phyloP scores from a whole-genome alignment of 202 grass and related monocot species.

The Brachypodium distachyon region DNA sequence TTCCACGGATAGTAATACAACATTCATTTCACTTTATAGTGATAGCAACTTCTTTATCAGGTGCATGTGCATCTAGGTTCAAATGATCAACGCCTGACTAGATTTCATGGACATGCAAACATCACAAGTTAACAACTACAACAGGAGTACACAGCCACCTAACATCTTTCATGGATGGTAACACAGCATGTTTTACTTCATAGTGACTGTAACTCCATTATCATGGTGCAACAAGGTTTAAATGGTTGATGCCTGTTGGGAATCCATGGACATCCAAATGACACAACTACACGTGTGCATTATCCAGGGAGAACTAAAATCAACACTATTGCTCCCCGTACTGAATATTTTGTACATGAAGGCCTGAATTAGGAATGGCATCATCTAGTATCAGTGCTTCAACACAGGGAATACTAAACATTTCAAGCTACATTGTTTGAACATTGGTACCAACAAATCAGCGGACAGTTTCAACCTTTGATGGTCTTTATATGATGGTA shows the following conservation, averaged over 20 bases:
- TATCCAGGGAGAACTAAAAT: not conserved
- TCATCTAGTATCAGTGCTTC: not conserved
- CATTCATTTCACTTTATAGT: too few species aligned
- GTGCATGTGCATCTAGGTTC: not conserved
- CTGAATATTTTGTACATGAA: not conserved
- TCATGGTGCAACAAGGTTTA: not conserved
- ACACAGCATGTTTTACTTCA: not conserved
- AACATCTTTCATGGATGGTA: not conserved
- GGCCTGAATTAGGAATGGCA: not conserved
- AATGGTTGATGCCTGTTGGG: not conserved
- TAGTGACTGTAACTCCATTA: not conserved
- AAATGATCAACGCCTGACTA: not conserved
- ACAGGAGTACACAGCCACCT: not conserved
- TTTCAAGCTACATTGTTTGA: slow-evolving; percentile 17
- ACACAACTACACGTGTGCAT: not conserved
- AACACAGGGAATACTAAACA: not conserved
- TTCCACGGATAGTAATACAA: not conserved
- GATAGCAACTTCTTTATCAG: too few species aligned
- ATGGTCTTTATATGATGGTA: not conserved
- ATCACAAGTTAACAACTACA: too few species aligned
- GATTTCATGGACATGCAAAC: not conserved
- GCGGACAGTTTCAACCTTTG: not conserved
- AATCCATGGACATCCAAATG: not conserved
- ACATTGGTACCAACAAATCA: not conserved
- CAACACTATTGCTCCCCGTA: not conserved